A percentile compares a stretch with the other conserved stretches of the same genome.
These are phyloP conservation scores for Sordariomycetes sp. DNA, from an alignment of 2,329 filamentous ascomycete genomes.

Conservation along the genomic window DNA sequence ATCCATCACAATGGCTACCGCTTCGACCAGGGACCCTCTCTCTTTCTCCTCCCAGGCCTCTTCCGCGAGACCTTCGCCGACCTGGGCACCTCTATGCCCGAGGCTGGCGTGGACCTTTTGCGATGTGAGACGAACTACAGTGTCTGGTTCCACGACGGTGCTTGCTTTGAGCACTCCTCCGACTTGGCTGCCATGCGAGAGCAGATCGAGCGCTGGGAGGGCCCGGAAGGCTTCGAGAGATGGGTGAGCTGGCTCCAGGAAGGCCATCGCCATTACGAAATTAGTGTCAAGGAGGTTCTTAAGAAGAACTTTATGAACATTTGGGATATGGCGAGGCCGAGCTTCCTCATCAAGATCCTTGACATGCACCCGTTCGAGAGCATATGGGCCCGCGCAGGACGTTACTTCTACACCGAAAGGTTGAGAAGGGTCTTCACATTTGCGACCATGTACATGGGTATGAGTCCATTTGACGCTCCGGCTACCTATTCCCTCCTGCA, in stretches of 20 bases:
- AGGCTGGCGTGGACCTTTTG: slow-evolving; percentile 57
- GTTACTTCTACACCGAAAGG: slow-evolving; percentile 62
- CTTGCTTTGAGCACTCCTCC: slow-evolving; percentile 54
- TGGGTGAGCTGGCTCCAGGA: slow-evolving; percentile 60
- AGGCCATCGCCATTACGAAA: slow-evolving; percentile 60
- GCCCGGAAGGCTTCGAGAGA: slow-evolving; percentile 59
- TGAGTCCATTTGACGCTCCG: slow-evolving; percentile 68
- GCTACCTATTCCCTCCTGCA: slow-evolving; percentile 66
- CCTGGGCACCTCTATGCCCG: slow-evolving; percentile 55
- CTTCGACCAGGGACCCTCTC: slow-evolving; percentile 70
- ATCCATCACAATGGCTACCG: slow-evolving; percentile 53
- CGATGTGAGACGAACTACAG: slow-evolving; percentile 72
- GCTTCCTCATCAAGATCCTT: slow-evolving; percentile 49
- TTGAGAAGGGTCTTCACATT: slow-evolving; percentile 66
- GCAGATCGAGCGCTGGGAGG: slow-evolving; percentile 66
- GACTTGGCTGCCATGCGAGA: slow-evolving; percentile 62
- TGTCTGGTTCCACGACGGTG: slow-evolving; percentile 63
- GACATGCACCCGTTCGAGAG: slow-evolving; percentile 61
- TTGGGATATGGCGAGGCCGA: slow-evolving; percentile 44
- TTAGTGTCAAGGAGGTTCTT: slow-evolving; percentile 57
- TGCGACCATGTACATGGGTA: slow-evolving; percentile 76
- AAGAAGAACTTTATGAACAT: slow-evolving; percentile 57
- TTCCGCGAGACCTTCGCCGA: slow-evolving; percentile 63
- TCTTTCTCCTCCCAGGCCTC: slow-evolving; percentile 61
- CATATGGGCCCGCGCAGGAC: slow-evolving; percentile 55